A percentile compares a stretch with the other conserved stretches of the same genome.
phyloP scores from a whole-genome alignment of 768 basidiomycete genomes.

The Mycena crocata region DNA sequence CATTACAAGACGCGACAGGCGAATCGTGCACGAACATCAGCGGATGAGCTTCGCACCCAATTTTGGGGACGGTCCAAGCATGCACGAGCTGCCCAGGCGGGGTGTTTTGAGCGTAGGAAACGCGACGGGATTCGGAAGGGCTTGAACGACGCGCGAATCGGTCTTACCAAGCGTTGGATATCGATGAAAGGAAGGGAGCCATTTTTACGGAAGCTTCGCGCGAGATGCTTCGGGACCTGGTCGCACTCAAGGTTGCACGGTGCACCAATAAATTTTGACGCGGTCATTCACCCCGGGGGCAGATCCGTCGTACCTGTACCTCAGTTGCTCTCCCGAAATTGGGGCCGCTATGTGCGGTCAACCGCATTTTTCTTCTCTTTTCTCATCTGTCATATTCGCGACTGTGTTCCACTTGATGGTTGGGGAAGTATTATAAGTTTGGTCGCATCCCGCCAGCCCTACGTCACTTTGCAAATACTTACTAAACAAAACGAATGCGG shows the following conservation, averaged over 20 bases:
- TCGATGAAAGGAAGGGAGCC: conserved; percentile 1
- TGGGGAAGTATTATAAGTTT: too few relatives aligned
- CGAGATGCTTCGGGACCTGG: conserved; percentile 15
- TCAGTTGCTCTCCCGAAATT: too few relatives aligned
- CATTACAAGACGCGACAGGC: conserved; percentile 7
- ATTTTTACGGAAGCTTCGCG: background rate
- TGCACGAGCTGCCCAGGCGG: background rate
- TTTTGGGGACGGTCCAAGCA: conserved; percentile 4
- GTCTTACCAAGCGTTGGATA: background rate
- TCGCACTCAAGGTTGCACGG: background rate
- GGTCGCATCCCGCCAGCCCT: too few relatives aligned
- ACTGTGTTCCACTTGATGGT: too few relatives aligned
- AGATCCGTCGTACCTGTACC: too few relatives aligned
- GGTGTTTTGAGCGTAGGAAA: background rate
- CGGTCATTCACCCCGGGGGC: conserved; percentile 13
- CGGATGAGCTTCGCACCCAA: background rate
- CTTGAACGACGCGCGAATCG: background rate
- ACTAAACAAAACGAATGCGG: too few relatives aligned
- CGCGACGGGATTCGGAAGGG: background rate
- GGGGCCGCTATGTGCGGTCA: too few relatives aligned
- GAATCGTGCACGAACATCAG: background rate
- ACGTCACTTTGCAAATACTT: too few relatives aligned
- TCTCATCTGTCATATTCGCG: too few relatives aligned
- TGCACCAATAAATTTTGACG: conserved; percentile 1
- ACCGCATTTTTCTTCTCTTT: too few relatives aligned